phyloP scores from a whole-genome alignment of 768 basidiomycete species.

The Suillus subalutaceus region DNA sequence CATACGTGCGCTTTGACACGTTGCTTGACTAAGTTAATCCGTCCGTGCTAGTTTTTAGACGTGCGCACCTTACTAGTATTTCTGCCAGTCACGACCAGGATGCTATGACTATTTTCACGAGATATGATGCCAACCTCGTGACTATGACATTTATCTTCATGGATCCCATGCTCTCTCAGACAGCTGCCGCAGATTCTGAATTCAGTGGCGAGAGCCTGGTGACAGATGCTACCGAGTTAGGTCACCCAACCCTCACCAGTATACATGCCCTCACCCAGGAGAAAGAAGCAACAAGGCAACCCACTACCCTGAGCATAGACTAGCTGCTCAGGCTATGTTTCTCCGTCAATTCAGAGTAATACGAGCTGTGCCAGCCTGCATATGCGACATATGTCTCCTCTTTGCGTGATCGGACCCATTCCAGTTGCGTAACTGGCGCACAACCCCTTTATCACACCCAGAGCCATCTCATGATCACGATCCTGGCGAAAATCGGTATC shows the following conservation, averaged over 20 bases:
- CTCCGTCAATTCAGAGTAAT: constrained; percentile 28
- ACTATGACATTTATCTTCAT: constrained; percentile 39
- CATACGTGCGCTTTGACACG: not conserved
- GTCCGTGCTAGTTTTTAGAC: not conserved
- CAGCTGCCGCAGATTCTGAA: constrained; percentile 30
- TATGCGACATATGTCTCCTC: constrained; percentile 29
- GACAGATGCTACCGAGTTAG: constrained; percentile 1
- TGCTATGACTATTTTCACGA: not conserved
- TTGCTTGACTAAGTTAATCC: not conserved
- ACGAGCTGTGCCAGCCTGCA: constrained; percentile 38
- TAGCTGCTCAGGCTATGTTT: constrained; percentile 9
- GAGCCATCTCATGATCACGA: not conserved
- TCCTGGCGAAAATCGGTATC: constrained; percentile 9
- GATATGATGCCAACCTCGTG: not conserved
- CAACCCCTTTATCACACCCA: not conserved
- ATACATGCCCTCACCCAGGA: constrained; percentile 24
- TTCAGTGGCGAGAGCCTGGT: constrained; percentile 16
- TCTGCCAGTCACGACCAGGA: not conserved
- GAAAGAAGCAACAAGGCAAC: constrained; percentile 45
- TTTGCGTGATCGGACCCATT: constrained; percentile 14
- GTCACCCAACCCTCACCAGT: not conserved
- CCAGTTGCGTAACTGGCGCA: not conserved
- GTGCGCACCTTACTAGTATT: not conserved
- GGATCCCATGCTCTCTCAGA: constrained; percentile 62
- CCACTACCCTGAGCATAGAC: constrained; percentile 9